Conservation (phyloP, 257 asterid genomes). For the Plantago ovata region DNA sequence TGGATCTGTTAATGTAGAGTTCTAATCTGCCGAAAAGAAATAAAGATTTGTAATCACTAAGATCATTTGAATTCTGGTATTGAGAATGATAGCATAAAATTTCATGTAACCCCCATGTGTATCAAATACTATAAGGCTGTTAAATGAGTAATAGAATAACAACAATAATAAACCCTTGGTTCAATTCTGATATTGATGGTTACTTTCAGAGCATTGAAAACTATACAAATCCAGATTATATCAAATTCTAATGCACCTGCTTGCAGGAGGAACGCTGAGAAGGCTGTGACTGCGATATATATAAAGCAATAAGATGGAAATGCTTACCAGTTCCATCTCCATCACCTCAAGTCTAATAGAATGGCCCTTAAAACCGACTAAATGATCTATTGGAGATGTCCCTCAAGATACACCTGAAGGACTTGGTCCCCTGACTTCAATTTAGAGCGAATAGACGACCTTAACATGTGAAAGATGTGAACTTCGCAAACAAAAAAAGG, state of each 20-base stretch:
- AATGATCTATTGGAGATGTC: background rate
- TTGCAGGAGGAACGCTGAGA: background rate
- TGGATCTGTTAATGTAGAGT: background rate
- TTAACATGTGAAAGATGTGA: background rate
- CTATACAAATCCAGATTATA: too few relatives aligned
- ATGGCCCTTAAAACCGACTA: background rate
- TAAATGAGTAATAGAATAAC: too few relatives aligned
- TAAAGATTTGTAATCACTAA: too few relatives aligned
- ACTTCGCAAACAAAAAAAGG: background rate
- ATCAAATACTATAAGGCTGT: too few relatives aligned
- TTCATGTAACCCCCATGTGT: too few relatives aligned
- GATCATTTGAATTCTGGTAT: too few relatives aligned
- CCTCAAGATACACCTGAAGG: background rate
- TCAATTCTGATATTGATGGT: too few relatives aligned
- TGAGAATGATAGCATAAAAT: too few relatives aligned
- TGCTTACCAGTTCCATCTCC: background rate
- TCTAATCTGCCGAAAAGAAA: too few relatives aligned
- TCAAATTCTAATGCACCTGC: too few relatives aligned
- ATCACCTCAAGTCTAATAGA: background rate
- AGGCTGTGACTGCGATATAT: background rate
- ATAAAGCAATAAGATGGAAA: background rate
- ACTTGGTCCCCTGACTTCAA: background rate
- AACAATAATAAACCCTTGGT: too few relatives aligned
- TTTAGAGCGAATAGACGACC: slow-evolving; percentile 13
- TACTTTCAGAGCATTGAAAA: too few relatives aligned